Evolutionary conservation across 1,139 yeast genomes (phyloP), one percentile per base, ranked within the genome.

Genomic region (Blastobotrys elegans): DNA sequence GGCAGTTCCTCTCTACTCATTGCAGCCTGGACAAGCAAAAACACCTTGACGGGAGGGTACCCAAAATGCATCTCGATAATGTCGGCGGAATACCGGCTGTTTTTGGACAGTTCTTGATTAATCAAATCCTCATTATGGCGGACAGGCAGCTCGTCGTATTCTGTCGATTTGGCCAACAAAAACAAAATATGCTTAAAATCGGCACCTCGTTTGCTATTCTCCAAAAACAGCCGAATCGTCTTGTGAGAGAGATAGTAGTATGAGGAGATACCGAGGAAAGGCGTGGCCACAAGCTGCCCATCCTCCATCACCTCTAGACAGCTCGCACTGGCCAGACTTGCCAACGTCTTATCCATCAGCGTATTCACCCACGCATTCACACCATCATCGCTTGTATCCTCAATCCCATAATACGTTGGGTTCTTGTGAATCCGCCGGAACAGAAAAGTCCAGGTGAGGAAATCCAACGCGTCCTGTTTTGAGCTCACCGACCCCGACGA

Each of bases 1-100:
- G 98, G 98, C 44, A 92, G 70, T 53, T 87, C 95, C 11, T 85
- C 76, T 49, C 96, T 73, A 50, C 84, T 77, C 77, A 94, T 78
- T 60, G 79, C 88, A 0, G 97, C 97, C 65, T 94, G 97, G 13
- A 92, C 64, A 51, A 92, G 73, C 56, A 92, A 72, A 61, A 79
- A 92, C 0, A 96, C 83, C 63, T 92, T 92, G 54, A 92, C 90
- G 65, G 92, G 97, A 2, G 98, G 97, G 65, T 92, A 96, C 84
- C 96, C 89, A 65, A 89, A 83, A 55, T 82, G 69, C 56, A 82
- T 82, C 48, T 78, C 82, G 43, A 71, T 56, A 14, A 46, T 21
- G 38, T 67, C 59, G 53, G 73, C 94, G 2, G 87, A 82, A 59
- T 79, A 92, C 51, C 94, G 74, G 73, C 89, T 76, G 43, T 81